Conservation (phyloP, 345 rosid species). For the Corchorus capsularis region DNA sequence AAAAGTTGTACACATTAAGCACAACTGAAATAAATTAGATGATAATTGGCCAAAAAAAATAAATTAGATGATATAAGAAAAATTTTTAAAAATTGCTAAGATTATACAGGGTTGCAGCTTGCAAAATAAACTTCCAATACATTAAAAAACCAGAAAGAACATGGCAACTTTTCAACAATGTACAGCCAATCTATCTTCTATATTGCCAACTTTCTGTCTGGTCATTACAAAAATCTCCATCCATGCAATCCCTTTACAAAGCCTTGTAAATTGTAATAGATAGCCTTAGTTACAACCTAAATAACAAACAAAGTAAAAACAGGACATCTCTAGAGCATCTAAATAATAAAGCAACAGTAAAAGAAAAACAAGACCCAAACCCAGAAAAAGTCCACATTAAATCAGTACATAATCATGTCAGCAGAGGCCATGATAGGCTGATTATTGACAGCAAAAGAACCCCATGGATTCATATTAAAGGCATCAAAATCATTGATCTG, state of each 20-base stretch:
- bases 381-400: background rate
- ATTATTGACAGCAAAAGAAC: slow-evolving; percentile 39
- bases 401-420: slow-evolving; percentile 45
- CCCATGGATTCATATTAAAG: slow-evolving; percentile 31
- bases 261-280: background rate
- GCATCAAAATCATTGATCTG: slow-evolving; percentile 19
- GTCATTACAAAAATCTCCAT: background rate
- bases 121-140: background rate
- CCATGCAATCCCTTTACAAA: background rate
- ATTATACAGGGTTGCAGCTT: too few relatives aligned
- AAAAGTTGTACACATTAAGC: too few relatives aligned
- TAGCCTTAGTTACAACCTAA: background rate
- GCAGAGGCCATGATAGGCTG: slow-evolving; percentile 41
- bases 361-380: background rate
- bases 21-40: too few relatives aligned
- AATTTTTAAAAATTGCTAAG: too few relatives aligned
- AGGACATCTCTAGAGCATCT: background rate
- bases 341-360: background rate
- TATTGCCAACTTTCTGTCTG: background rate
- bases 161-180: background rate
- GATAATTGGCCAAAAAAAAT: too few relatives aligned
- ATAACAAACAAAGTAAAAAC: background rate
- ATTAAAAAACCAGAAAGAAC: background rate
- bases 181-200: background rate
- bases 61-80: too few relatives aligned